A percentile compares a stretch with the other conserved stretches of the same genome.
These are phyloP conservation scores for Hypholoma sublateritium DNA, from an alignment of 768 basidiomycete species.

Conservation along the genomic window DNA sequence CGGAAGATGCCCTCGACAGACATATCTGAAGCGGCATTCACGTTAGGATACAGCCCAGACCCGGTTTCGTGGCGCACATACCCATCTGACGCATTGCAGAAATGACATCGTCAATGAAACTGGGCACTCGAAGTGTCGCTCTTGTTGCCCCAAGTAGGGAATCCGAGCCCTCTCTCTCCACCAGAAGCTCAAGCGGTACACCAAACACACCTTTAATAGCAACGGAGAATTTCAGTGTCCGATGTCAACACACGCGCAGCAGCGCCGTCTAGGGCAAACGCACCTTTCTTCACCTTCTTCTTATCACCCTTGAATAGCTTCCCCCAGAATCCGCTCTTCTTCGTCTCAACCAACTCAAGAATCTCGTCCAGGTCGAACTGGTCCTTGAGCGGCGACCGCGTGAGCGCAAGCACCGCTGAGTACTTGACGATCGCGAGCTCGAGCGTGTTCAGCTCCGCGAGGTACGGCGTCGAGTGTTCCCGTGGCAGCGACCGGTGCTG, in stretches of 20 bases:
- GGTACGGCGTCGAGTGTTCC: conserved; percentile 75
- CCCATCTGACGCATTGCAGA: conserved; percentile 99
- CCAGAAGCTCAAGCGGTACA: conserved; percentile 88
- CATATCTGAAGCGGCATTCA: conserved; percentile 66
- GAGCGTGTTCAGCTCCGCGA: conserved; percentile 81
- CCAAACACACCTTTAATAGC: conserved; percentile 78
- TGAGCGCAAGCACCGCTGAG: conserved; percentile 79
- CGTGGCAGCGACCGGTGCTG: conserved; percentile 82
- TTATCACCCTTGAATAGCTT: conserved; percentile 88
- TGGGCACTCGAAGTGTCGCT: conserved; percentile 84
- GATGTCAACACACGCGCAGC: background rate
- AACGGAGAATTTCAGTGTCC: conserved; percentile 10
- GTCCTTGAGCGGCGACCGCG: conserved; percentile 75
- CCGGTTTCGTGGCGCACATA: conserved; percentile 28
- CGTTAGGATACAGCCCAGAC: background rate
- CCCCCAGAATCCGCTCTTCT: conserved; percentile 96
- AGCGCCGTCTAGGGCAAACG: conserved; percentile 10
- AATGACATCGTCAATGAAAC: conserved; percentile 97
- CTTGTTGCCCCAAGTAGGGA: conserved; percentile 89
- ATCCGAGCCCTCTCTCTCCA: conserved; percentile 94
- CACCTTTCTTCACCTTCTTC: conserved; percentile 90
- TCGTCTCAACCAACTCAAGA: conserved; percentile 86
- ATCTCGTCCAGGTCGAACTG: conserved; percentile 91
- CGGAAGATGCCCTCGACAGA: conserved; percentile 99
- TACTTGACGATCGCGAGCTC: conserved; percentile 93